phyloP scores from a whole-genome alignment of 2,329 filamentous ascomycete genomes.

The Ophiosphaerella herpotricha region DNA sequence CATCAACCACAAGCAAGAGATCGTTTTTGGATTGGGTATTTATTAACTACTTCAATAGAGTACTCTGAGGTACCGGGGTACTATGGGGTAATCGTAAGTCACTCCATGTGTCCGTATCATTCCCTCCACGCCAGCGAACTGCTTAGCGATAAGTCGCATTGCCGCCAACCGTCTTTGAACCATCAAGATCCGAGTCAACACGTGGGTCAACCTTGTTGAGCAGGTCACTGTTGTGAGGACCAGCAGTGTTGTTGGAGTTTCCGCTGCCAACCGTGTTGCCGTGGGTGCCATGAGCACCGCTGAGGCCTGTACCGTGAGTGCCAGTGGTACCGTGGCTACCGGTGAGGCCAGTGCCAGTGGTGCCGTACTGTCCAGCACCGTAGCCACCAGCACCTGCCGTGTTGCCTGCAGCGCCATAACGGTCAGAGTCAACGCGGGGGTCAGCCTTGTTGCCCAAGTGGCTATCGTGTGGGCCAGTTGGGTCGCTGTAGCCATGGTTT shows the following conservation, averaged over 20 bases:
- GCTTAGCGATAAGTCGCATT: conserved; percentile 30
- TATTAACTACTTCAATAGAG: conserved; percentile 2
- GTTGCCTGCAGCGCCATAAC: conserved; percentile 28
- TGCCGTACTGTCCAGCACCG: conserved; percentile 12
- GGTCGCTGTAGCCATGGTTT: conserved; percentile 16
- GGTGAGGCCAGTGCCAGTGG: conserved; percentile 5
- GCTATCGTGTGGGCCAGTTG: conserved; percentile 36
- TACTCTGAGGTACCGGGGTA: conserved; percentile 5
- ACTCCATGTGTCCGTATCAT: conserved; percentile 11
- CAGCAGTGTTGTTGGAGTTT: conserved; percentile 38
- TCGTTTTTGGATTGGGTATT: neutral
- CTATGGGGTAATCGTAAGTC: conserved; percentile 11
- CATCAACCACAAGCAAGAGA: neutral
- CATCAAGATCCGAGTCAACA: conserved; percentile 44
- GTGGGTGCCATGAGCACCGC: conserved; percentile 9
- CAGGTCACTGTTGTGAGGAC: conserved; percentile 40
- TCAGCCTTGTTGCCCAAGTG: conserved; percentile 35
- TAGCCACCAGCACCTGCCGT: conserved; percentile 29
- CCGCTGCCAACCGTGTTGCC: conserved; percentile 18
- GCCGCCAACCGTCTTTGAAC: conserved; percentile 36
- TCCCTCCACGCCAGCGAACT: conserved; percentile 2
- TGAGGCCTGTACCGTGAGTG: conserved; percentile 8
- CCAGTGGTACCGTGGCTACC: conserved; percentile 1
- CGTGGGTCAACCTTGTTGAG: conserved; percentile 45
- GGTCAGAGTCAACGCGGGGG: conserved; percentile 37